phyloP scores from a whole-genome alignment of 1,284 basidiomycete species.

The Cutaneotrichosporon mucoides region DNA sequence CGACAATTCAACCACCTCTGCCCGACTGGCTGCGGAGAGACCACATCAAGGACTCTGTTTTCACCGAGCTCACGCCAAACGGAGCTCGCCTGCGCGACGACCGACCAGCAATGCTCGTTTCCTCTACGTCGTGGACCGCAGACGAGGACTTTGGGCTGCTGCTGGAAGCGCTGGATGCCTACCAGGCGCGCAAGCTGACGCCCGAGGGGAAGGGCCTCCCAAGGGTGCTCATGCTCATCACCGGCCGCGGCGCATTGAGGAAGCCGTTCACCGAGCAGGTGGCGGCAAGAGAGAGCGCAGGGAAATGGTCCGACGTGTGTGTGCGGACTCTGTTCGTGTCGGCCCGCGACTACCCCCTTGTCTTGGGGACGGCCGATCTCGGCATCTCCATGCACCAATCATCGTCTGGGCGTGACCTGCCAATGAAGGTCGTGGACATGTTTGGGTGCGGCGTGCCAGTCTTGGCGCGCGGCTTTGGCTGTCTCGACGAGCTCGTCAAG shows the following conservation, averaged over 20 bases:
- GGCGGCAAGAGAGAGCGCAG: slow-evolving; percentile 56
- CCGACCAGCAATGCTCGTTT: slow-evolving; percentile 81
- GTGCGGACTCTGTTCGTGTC: slow-evolving; percentile 84
- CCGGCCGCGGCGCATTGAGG: slow-evolving; percentile 83
- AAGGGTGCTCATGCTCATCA: slow-evolving; percentile 76
- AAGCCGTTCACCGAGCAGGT: slow-evolving; percentile 66
- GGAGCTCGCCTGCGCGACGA: slow-evolving; percentile 55
- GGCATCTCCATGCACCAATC: slow-evolving; percentile 88
- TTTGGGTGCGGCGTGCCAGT: slow-evolving; percentile 94
- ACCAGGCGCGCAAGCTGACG: slow-evolving; percentile 24
- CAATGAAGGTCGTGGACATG: slow-evolving; percentile 99
- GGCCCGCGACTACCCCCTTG: slow-evolving; percentile 75
- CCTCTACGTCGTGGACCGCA: slow-evolving; percentile 94
- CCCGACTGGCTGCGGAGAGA: slow-evolving; percentile 42
- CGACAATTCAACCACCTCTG: slow-evolving; percentile 28
- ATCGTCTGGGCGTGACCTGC: slow-evolving; percentile 85
- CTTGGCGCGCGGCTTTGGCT: slow-evolving; percentile 80
- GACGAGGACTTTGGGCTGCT: slow-evolving; percentile 93
- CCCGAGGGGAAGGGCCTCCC: slow-evolving; percentile 54
- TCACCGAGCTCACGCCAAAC: slow-evolving; percentile 26
- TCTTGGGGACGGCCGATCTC: slow-evolving; percentile 85
- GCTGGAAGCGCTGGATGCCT: slow-evolving; percentile 65
- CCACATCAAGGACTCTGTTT: slow-evolving; percentile 26
- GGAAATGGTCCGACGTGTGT: slow-evolving; percentile 72
- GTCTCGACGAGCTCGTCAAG: slow-evolving; percentile 81